Conservation (phyloP, 495 filamentous ascomycete genomes). For the Friedmanniomyces simplex region DNA sequence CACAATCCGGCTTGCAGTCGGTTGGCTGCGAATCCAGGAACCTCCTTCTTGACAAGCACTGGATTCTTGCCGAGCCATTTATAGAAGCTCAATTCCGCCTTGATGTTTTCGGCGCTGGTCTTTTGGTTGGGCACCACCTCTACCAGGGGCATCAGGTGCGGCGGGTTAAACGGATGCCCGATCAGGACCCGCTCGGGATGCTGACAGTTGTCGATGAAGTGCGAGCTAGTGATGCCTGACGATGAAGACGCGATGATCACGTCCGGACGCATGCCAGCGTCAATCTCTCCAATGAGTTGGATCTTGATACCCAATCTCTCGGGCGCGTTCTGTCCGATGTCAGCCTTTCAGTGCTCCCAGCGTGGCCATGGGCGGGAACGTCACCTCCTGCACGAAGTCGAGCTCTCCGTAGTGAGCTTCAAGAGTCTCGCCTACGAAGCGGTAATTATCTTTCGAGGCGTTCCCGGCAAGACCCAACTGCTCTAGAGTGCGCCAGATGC, state of each 20-base stretch:
- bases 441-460: slow-evolving; percentile 12
- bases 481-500: slow-evolving; percentile 17
- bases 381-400: slow-evolving; percentile 24
- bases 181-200: slow-evolving; percentile 3
- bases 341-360: too few relatives aligned
- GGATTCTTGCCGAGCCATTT: background rate
- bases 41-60: background rate
- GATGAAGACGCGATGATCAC: slow-evolving; percentile 24
- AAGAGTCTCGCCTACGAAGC: slow-evolving; percentile 13
- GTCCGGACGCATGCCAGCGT: slow-evolving; percentile 8
- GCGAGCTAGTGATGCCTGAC: slow-evolving; percentile 20
- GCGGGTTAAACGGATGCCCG: slow-evolving; percentile 1
- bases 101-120: background rate
- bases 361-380: too few relatives aligned
- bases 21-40: background rate
- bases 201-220: slow-evolving; percentile 18
- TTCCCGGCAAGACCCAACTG: slow-evolving; percentile 8
- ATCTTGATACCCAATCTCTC: slow-evolving; percentile 1
- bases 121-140: background rate
- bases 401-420: slow-evolving; percentile 8
- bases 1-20: background rate
- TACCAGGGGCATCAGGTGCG: slow-evolving; percentile 2
- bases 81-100: background rate
- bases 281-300: slow-evolving; percentile 6
- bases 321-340: background rate